A percentile compares a stretch with the other conserved stretches of the same genome.
These are phyloP conservation scores for Aureobasidium leucospermi DNA, from an alignment of 2,329 filamentous ascomycete species.

Conservation along the genomic window DNA sequence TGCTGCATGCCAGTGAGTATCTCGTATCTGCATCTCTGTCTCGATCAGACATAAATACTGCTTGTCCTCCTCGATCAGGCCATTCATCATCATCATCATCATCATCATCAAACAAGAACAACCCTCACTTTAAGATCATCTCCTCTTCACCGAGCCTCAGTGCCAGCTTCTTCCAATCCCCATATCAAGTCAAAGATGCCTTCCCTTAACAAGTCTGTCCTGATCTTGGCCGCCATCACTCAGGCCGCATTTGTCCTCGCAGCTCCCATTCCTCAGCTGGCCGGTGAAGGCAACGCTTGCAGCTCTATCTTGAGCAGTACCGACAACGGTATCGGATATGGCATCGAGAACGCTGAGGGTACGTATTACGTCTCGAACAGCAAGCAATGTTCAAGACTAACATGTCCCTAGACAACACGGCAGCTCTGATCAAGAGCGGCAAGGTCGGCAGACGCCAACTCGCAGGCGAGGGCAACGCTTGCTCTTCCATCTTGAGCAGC, in stretches of 20 bases:
- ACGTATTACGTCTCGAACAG: neutral
- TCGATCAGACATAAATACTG: neutral
- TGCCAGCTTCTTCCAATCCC: neutral
- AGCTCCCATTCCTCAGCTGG: constrained; percentile 19
- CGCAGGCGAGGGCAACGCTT: constrained; percentile 20
- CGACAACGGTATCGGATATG: constrained; percentile 21
- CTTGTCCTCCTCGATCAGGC: neutral
- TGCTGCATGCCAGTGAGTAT: neutral
- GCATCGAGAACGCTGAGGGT: constrained; percentile 18
- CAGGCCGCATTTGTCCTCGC: constrained; percentile 10
- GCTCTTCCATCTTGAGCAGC: constrained; percentile 18
- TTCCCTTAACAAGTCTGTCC: constrained; percentile 1
- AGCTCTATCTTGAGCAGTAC: constrained; percentile 18
- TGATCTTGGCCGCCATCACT: neutral
- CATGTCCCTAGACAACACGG: constrained; percentile 13
- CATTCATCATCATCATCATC: neutral
- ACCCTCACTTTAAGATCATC: neutral
- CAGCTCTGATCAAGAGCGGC: constrained; percentile 8
- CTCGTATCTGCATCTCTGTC: no score
- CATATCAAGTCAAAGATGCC: neutral
- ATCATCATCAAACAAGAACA: neutral
- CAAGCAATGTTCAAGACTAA: neutral
- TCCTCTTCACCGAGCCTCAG: neutral
- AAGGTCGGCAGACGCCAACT: constrained; percentile 17
- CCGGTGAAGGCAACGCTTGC: constrained; percentile 20